These are phyloP conservation scores for Gossypium stocksii DNA, from an alignment of 345 rosid species.

Conservation along the genomic window DNA sequence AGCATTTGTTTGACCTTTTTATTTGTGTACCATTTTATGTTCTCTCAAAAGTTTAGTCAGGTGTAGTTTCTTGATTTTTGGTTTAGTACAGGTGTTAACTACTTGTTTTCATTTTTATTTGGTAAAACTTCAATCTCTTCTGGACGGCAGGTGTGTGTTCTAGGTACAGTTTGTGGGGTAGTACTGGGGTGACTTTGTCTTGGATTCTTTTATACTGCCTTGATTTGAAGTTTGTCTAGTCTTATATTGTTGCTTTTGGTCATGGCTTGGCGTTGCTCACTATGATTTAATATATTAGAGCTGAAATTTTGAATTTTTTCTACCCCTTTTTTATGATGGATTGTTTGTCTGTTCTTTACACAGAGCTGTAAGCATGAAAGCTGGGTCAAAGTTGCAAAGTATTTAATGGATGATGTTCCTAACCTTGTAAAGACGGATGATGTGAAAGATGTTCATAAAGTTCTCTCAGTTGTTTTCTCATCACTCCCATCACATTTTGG, in stretches of 20 bases:
- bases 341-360: constrained; percentile 13
- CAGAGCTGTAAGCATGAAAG: constrained; percentile 82
- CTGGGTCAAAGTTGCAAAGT: constrained; percentile 66
- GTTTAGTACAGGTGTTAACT: not conserved
- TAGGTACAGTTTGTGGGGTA: not conserved
- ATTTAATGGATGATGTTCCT: constrained; percentile 79
- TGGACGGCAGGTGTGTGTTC: not conserved
- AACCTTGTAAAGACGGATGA: constrained; percentile 57
- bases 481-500: constrained; percentile 64
- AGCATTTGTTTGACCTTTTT: not conserved
- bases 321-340: constrained; percentile 8
- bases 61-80: not conserved
- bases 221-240: not conserved
- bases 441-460: constrained; percentile 43
- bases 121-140: not conserved
- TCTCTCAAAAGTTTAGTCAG: not conserved
- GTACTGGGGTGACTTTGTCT: not conserved
- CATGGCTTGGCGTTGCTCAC: not conserved
- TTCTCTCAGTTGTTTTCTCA: constrained; percentile 46
- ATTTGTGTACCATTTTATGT: not conserved
- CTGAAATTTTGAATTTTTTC: not conserved
- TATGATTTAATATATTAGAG: not conserved
- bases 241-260: not conserved
- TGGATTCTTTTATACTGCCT: not conserved
- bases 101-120: not conserved